Evolutionary conservation across 768 basidiomycete species (phyloP).

Genomic region (Mycena sanguinolenta): DNA sequence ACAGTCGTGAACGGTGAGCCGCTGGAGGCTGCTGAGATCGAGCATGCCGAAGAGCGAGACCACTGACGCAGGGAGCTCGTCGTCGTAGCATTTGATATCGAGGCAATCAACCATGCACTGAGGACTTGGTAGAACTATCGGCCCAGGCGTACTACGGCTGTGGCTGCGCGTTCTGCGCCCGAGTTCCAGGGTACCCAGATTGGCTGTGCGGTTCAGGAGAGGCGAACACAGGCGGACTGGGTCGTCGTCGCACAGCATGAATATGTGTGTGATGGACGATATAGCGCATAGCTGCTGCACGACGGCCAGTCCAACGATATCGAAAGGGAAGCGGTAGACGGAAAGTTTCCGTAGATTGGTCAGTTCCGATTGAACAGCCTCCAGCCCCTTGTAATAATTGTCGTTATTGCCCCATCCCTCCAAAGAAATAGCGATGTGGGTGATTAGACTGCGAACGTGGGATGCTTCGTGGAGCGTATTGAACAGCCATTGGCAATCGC

Average conservation of each 20-base stretch:
- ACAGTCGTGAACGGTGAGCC: neutral
- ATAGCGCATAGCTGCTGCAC: neutral
- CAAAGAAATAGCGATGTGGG: neutral
- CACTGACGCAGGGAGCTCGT: neutral
- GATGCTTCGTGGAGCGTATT: neutral
- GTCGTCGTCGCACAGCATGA: neutral
- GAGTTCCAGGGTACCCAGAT: neutral
- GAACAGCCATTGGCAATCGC: neutral
- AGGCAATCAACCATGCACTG: neutral
- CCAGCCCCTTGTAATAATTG: neutral
- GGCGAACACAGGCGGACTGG: neutral
- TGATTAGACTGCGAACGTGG: neutral
- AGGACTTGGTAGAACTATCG: neutral
- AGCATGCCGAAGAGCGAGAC: neutral
- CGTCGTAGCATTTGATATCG: neutral
- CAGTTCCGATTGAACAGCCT: neutral
- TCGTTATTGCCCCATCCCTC: neutral
- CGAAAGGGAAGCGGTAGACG: neutral
- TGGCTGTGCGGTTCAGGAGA: neutral
- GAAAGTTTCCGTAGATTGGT: constrained; percentile 2
- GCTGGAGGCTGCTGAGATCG: neutral
- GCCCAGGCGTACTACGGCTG: neutral
- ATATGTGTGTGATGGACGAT: constrained; percentile 7
- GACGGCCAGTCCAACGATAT: neutral
- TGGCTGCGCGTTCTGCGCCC: neutral